phyloP scores from a whole-genome alignment of 1,284 basidiomycete genomes.

The Coniferiporia sulphurascens region DNA sequence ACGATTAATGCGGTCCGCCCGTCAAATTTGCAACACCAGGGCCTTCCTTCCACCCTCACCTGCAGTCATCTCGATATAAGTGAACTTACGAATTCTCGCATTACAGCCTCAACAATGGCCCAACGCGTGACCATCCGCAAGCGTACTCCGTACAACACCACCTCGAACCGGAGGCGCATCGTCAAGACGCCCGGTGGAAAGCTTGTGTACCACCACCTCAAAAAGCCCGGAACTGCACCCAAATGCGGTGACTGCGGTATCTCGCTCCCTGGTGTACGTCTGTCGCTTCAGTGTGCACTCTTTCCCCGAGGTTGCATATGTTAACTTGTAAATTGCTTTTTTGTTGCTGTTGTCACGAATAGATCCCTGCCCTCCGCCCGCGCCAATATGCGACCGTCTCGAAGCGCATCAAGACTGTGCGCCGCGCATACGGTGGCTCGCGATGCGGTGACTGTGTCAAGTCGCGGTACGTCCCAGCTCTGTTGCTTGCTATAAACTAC shows the following conservation, averaged over 20 bases:
- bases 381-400: slow-evolving; percentile 91
- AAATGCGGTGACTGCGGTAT: slow-evolving; percentile 98
- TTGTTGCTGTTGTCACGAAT: slow-evolving; percentile 15
- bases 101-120: slow-evolving; percentile 64
- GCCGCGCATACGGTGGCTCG: slow-evolving; percentile 92
- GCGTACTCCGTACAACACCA: slow-evolving; percentile 98
- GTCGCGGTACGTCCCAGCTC: slow-evolving; percentile 63
- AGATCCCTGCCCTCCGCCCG: slow-evolving; percentile 91
- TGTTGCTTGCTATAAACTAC: background rate
- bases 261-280: slow-evolving; percentile 84
- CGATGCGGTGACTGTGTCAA: slow-evolving; percentile 91
- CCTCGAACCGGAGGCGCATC: slow-evolving; percentile 91
- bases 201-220: slow-evolving; percentile 87
- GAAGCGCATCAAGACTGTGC: slow-evolving; percentile 93
- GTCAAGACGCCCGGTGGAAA: slow-evolving; percentile 96
- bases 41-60: too few species aligned
- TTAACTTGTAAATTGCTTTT: background rate
- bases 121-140: slow-evolving; percentile 99
- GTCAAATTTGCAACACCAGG: too few species aligned
- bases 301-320: too few species aligned
- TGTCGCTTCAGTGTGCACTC: background rate
- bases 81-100: background rate
- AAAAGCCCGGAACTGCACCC: slow-evolving; percentile 82
- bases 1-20: too few species aligned
- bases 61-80: too few species aligned